Base-by-base conservation (phyloP, 129 eudicot species). In the Lactuca saligna region DNA sequence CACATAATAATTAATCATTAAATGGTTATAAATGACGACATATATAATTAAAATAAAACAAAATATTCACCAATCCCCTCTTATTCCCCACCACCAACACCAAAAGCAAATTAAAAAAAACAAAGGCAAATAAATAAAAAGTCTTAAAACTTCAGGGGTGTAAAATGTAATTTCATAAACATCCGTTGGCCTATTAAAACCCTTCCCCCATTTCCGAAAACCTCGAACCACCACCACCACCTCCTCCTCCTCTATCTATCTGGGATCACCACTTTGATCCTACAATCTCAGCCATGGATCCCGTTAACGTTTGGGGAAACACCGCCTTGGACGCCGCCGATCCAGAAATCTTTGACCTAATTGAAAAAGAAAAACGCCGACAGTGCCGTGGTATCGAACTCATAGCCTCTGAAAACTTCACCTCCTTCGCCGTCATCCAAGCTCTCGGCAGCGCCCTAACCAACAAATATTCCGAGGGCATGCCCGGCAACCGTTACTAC, bases 401-500 rank as follows among this genome's bases (percentile, higher is more conserved):
- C 54, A 93, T 93, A 13, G 99, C 99, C 2, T 93, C 99, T 0
- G 99, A 93, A 44, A 93, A 92, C 74, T 93, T 93, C 97, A 93
- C 99, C 14, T 93, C 99, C 8, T 87, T 87, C 74, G 99, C 99
- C 65, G 99, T 93, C 3, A 93, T 93, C 49, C 85, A 93, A 69
- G 99, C 99, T 35, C 84, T 93, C 48, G 99, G 99, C 67, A 77
- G 86, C 68, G 82, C 97, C 0, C 74, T 93, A 12, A 93, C 99
- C 60, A 93, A 93, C 84, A 89, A 93, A 41, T 93, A 93, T 88
- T 93, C 99, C 37, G 99, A 93, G 41, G 99, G 99, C 20, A 87
- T 93, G 80, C 99, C 99, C 38, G 99, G 99, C 0, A 93, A 93
- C 87, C 86, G 99, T 2, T 93, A 93, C 85, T 93, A 93, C 80